A percentile compares a stretch with the other conserved stretches of the same genome.
Conservation (phyloP, 805 yeast genomes). For the Yamadazyma akitaensis region DNA sequence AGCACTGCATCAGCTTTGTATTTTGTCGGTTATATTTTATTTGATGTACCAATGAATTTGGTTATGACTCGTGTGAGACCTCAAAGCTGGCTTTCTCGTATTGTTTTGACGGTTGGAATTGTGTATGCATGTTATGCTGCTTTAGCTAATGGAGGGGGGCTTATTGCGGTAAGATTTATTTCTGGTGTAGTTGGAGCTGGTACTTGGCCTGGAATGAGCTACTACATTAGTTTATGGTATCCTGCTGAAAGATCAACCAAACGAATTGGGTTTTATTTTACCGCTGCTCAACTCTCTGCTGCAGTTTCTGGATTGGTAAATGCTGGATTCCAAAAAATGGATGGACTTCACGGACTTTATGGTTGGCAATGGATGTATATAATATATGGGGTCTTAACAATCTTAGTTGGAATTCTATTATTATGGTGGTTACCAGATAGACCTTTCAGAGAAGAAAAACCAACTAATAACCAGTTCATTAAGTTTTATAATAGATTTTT, state of each 20-base stretch:
- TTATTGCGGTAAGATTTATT: conserved; percentile 68
- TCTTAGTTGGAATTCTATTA: conserved; percentile 58
- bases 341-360: conserved; percentile 60
- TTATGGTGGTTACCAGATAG: conserved; percentile 88
- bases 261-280: conserved; percentile 83
- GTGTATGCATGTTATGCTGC: conserved; percentile 74
- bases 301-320: conserved; percentile 85
- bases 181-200: conserved; percentile 82
- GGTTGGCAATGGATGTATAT: conserved; percentile 90
- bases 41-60: conserved; percentile 86
- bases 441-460: conserved; percentile 35
- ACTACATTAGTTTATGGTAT: conserved; percentile 80
- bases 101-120: conserved; percentile 71
- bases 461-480: conserved; percentile 14
- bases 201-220: conserved; percentile 88
- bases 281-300: conserved; percentile 89
- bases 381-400: conserved; percentile 69
- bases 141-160: conserved; percentile 51
- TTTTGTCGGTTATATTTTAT: conserved; percentile 78
- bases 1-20: conserved; percentile 78
- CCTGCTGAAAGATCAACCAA: conserved; percentile 73
- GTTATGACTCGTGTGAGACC: conserved; percentile 82
- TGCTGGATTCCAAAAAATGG: conserved; percentile 86
- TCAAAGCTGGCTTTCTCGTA: conserved; percentile 80
- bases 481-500: conserved; percentile 22